Base-by-base conservation (phyloP, 108 stramenopile species). In the Pseudonitzschia multiseries region DNA sequence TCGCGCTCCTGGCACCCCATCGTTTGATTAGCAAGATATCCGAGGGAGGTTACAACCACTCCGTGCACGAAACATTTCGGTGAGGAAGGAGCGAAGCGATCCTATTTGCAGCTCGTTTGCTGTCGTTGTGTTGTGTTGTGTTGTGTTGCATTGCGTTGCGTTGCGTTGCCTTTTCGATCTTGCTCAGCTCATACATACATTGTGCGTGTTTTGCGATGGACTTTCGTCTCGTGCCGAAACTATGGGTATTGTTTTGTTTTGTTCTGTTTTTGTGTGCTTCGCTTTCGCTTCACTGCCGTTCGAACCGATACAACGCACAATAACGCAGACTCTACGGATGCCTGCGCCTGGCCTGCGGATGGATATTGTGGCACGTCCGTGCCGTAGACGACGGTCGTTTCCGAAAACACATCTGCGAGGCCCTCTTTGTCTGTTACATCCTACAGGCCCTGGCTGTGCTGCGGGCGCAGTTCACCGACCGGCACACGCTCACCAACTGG, bases 381-480 rank as follows among this genome's bases (percentile, higher is more conserved):
- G 53, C 70, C 24, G 90, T 94, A 29, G 93, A 94, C 70, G 93
- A 94, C 78, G 93, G 93, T 9, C 74, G 78, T 59, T 92, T 94
- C 71, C 89, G 93, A 59, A 77, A 86, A 41, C 82, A 84, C 40
- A 80, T 94, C n/a, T 91, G 90, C 72, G 93, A 94, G 75, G 90
- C 89, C 13, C 73, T 90, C 22, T 86, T 85, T 43, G 60, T 82
- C 6, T 94, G 93, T 57, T 94, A 94, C 69, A n/a, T 82, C 12
- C 64, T 94, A 18, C 93, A 94, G 74, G 76, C 89, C 2, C 33
- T 88, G 64, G 84, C 91, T 12, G 89, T 94, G n/a, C 8, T 83
- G 31, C 72, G 93, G 57, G 93, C 93, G 27, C 90, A 94, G 81
- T 84, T 92, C 62, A 94, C 46, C 46, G 93, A 86, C 62, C 70